Conservation (phyloP, 306 rosid species). For the Abrus precatorius region DNA sequence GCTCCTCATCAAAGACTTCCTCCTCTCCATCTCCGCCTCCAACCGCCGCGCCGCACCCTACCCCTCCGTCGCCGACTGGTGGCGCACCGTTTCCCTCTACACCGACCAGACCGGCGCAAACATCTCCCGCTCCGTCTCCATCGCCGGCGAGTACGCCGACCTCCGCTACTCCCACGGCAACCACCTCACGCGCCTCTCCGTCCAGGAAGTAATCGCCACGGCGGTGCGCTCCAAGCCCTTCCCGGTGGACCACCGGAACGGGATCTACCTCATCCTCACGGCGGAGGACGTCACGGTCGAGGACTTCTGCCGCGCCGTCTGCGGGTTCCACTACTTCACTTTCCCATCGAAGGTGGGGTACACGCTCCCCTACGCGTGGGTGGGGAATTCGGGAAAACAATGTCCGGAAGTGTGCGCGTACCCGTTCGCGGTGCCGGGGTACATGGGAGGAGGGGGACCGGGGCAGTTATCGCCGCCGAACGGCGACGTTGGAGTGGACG, state of each 20-base stretch:
- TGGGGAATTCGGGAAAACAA: constrained; percentile 89
- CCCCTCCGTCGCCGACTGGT: constrained; percentile 90
- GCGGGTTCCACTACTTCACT: constrained; percentile 94
- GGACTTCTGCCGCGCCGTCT: constrained; percentile 92
- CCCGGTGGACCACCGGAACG: constrained; percentile 84
- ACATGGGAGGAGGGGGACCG: constrained; percentile 83
- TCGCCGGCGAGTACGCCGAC: constrained; percentile 78
- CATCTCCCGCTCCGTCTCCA: constrained; percentile 71
- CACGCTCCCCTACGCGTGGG: constrained; percentile 94
- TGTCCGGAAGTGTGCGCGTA: constrained; percentile 95
- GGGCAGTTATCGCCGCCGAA: constrained; percentile 66
- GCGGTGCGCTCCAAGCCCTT: constrained; percentile 78
- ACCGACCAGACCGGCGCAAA: constrained; percentile 93
- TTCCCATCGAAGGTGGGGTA: constrained; percentile 89
- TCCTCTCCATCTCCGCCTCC: constrained; percentile 67
- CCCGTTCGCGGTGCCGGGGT: constrained; percentile 84
- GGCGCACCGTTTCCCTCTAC: constrained; percentile 84
- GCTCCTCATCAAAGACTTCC: constrained; percentile 73
- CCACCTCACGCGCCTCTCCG: constrained; percentile 72
- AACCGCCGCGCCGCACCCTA: constrained; percentile 48
- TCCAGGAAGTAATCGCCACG: constrained; percentile 76
- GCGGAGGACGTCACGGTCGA: constrained; percentile 76
- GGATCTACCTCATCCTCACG: constrained; percentile 78
- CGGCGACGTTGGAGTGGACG: constrained; percentile 53
- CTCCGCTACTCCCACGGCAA: constrained; percentile 67